A percentile compares a stretch with the other conserved stretches of the same genome.
phyloP scores from a whole-genome alignment of 768 basidiomycete genomes.

The Lentinula boryana region DNA sequence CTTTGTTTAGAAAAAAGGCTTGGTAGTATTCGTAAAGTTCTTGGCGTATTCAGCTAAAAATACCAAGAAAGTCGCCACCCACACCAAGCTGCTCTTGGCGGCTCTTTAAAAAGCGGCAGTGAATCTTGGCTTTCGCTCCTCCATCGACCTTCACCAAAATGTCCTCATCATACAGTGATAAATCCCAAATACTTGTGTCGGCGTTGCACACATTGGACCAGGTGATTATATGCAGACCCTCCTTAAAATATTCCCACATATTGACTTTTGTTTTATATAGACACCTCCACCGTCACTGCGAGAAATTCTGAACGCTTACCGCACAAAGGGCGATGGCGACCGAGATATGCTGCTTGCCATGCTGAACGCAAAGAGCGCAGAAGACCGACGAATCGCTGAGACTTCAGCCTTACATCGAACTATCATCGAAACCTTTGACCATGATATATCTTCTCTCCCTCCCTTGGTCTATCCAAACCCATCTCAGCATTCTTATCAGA shows the following conservation, averaged over 20 bases:
- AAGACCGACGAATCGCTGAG: conserved; percentile 83
- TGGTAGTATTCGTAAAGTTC: background rate
- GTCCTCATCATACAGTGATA: background rate
- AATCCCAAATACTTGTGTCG: conserved; percentile 2
- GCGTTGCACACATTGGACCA: background rate
- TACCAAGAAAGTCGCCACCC: background rate
- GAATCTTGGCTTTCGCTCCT: background rate
- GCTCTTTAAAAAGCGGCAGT: background rate
- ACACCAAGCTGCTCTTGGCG: background rate
- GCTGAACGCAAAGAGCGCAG: conserved; percentile 87
- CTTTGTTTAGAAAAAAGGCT: background rate
- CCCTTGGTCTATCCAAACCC: conserved; percentile 3
- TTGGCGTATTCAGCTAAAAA: background rate
- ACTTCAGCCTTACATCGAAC: conserved; percentile 64
- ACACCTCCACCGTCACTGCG: conserved; percentile 74
- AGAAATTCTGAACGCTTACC: conserved; percentile 85
- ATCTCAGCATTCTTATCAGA: conserved; percentile 19
- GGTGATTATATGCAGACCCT: background rate
- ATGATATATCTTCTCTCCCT: conserved; percentile 25
- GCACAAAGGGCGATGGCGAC: conserved; percentile 83
- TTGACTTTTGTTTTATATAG: conserved; percentile 25
- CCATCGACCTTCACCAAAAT: background rate
- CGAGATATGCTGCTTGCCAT: conserved; percentile 79
- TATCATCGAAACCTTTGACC: conserved; percentile 53
- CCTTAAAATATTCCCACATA: background rate